A percentile compares a stretch with the other conserved stretches of the same genome.
phyloP scores from a whole-genome alignment of 305 asterid genomes.

The Fraxinus sp. region DNA sequence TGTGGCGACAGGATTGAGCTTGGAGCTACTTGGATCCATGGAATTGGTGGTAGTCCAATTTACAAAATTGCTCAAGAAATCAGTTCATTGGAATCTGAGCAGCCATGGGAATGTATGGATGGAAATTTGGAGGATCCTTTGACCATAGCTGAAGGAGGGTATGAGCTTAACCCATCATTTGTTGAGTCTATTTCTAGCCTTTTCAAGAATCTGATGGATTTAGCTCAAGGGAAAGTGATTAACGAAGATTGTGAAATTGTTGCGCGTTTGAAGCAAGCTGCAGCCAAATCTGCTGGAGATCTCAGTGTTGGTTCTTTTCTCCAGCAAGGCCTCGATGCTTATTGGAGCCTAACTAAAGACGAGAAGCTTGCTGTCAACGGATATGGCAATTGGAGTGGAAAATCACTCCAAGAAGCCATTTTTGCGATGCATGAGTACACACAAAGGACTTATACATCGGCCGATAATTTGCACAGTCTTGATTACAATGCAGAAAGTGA shows the following conservation, averaged over 20 bases:
- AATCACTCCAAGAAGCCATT: slow-evolving; percentile 45
- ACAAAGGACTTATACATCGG: slow-evolving; percentile 76
- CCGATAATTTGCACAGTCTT: slow-evolving; percentile 51
- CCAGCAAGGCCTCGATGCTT: slow-evolving; percentile 55
- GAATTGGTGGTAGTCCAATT: slow-evolving; percentile 75
- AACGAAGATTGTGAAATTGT: slow-evolving; percentile 22
- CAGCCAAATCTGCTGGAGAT: not conserved
- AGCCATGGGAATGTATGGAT: slow-evolving; percentile 95
- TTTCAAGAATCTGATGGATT: slow-evolving; percentile 63
- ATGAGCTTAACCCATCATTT: slow-evolving; percentile 36
- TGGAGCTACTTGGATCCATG: slow-evolving; percentile 98
- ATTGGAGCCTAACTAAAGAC: slow-evolving; percentile 33
- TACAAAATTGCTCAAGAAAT: slow-evolving; percentile 57
- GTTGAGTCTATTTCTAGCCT: slow-evolving; percentile 58
- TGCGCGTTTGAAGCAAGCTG: not conserved
- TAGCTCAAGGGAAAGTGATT: slow-evolving; percentile 45
- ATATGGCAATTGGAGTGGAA: slow-evolving; percentile 48
- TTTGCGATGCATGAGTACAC: slow-evolving; percentile 74
- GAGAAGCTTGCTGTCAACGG: slow-evolving; percentile 5
- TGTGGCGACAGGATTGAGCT: slow-evolving; percentile 80
- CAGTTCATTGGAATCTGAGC: slow-evolving; percentile 42
- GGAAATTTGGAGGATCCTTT: slow-evolving; percentile 45
- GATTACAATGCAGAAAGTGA: slow-evolving; percentile 76
- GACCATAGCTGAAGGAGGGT: slow-evolving; percentile 72
- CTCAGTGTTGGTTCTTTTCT: slow-evolving; percentile 57